Evolutionary conservation across 2,329 filamentous ascomycete genomes (phyloP).

Genomic region (Exophiala mesophila): DNA sequence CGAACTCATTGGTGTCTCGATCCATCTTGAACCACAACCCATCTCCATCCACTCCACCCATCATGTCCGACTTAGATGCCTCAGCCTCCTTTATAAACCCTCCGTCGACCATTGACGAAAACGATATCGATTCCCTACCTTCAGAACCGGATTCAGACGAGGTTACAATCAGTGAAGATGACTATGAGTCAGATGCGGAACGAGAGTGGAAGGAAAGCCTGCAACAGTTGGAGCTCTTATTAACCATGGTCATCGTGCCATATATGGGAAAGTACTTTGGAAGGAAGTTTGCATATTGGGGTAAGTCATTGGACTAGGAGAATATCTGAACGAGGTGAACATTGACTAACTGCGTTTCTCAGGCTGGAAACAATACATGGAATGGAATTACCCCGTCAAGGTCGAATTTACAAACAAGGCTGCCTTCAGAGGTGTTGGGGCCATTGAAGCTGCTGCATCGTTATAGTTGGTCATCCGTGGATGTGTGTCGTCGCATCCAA

Average conservation of each 20-base stretch:
- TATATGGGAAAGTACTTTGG: constrained; percentile 94
- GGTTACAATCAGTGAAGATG: constrained; percentile 48
- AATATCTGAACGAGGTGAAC: background rate
- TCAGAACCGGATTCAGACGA: constrained; percentile 46
- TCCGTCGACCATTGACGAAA: constrained; percentile 29
- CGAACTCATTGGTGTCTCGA: too few relatives aligned
- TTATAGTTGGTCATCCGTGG: constrained; percentile 28
- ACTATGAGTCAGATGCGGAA: constrained; percentile 77
- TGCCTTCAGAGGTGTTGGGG: constrained; percentile 59
- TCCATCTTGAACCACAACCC: background rate
- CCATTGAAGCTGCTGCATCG: constrained; percentile 50
- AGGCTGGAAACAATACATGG: constrained; percentile 94
- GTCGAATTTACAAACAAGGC: constrained; percentile 58
- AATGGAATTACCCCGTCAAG: constrained; percentile 85
- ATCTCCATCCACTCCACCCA: constrained; percentile 1
- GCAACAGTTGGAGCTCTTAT: constrained; percentile 84
- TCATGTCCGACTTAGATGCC: constrained; percentile 20
- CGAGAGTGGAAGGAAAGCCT: constrained; percentile 91
- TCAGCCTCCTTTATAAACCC: constrained; percentile 30
- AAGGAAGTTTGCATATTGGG: constrained; percentile 92
- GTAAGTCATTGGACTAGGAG: constrained; percentile 47
- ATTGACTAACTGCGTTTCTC: too few relatives aligned
- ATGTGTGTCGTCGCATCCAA: too few relatives aligned
- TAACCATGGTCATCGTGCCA: constrained; percentile 92
- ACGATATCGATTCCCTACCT: constrained; percentile 42